Percentiles rank a stretch among this genome's conserved stretches.
Evolutionary conservation across 129 eudicot genomes (phyloP).

Genomic region (Tanacetum coccineum): DNA sequence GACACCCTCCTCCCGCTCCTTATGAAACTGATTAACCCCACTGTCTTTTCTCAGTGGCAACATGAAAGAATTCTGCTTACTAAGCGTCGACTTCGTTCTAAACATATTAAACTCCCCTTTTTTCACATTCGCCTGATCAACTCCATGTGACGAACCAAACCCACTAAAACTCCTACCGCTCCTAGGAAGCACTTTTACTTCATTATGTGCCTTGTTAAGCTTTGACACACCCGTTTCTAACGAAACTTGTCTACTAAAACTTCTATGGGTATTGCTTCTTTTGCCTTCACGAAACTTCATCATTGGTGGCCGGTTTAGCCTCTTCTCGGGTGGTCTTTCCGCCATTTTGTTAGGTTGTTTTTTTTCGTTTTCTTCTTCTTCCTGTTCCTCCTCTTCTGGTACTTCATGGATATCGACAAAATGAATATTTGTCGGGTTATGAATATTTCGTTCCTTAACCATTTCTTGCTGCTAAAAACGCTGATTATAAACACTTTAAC

Average conservation of each 20-base stretch:
- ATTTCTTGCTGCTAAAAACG: too few relatives aligned
- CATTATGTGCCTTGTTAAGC: conserved; percentile 48
- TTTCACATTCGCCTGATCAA: conserved; percentile 28
- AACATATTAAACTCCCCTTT: conserved; percentile 59
- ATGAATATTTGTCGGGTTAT: conserved; percentile 41
- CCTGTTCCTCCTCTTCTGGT: conserved; percentile 59
- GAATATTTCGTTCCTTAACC: conserved; percentile 39
- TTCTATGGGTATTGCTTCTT: conserved; percentile 27
- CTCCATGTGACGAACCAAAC: conserved; percentile 48
- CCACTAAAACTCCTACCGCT: conserved; percentile 86
- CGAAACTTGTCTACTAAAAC: conserved; percentile 70
- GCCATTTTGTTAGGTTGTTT: conserved; percentile 10
- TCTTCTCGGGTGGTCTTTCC: conserved; percentile 30
- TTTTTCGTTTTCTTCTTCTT: conserved; percentile 25
- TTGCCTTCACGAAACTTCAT: conserved; percentile 38
- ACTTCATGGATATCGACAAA: conserved; percentile 73
- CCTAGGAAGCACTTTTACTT: conserved; percentile 42
- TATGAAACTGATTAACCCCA: conserved; percentile 40
- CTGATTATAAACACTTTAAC: conserved; percentile 14
- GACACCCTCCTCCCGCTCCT: conserved; percentile 22
- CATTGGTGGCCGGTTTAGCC: conserved; percentile 17
- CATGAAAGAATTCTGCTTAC: conserved; percentile 63
- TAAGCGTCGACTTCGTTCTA: conserved; percentile 68
- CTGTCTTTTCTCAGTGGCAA: conserved; percentile 58
- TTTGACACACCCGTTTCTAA: conserved; percentile 75